A percentile compares a stretch with the other conserved stretches of the same genome.
Conservation (phyloP, 2,329 filamentous ascomycete species). For the Pyrenophora graminea region DNA sequence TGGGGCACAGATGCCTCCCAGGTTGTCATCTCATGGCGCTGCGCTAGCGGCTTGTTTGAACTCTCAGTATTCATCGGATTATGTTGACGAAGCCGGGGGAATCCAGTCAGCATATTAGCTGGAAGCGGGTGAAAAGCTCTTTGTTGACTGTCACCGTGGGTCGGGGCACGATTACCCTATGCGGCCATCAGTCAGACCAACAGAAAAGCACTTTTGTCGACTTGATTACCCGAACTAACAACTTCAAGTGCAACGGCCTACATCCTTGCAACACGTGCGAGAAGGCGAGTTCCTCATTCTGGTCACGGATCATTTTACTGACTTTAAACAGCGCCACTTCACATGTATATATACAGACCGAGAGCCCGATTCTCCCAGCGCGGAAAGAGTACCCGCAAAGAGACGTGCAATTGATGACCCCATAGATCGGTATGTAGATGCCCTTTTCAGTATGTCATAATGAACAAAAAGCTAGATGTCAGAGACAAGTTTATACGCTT, state of each 20-base stretch:
- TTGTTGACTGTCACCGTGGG: too few species aligned
- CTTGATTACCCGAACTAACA: slow-evolving; percentile 14
- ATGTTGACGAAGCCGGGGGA: too few species aligned
- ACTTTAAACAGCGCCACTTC: slow-evolving; percentile 46
- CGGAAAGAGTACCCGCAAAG: slow-evolving; percentile 46
- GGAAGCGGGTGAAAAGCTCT: too few species aligned
- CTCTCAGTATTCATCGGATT: too few species aligned
- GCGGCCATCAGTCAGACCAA: not conserved
- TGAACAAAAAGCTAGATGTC: not conserved
- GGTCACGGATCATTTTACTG: slow-evolving; percentile 11
- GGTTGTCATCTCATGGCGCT: too few species aligned
- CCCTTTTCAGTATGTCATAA: not conserved
- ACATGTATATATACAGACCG: slow-evolving; percentile 47
- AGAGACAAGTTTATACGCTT: too few species aligned
- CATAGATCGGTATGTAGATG: slow-evolving; percentile 13
- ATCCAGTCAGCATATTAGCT: too few species aligned
- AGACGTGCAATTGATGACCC: slow-evolving; percentile 28
- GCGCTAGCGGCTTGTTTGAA: too few species aligned
- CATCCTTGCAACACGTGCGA: slow-evolving; percentile 63
- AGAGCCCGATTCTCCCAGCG: slow-evolving; percentile 41
- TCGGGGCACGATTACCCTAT: not conserved
- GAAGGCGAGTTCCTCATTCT: slow-evolving; percentile 49
- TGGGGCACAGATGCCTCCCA: too few species aligned
- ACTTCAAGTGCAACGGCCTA: slow-evolving; percentile 61
- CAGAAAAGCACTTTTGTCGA: not conserved